Base-by-base conservation (phyloP, 345 rosid genomes). In the Nasturtium officinale region DNA sequence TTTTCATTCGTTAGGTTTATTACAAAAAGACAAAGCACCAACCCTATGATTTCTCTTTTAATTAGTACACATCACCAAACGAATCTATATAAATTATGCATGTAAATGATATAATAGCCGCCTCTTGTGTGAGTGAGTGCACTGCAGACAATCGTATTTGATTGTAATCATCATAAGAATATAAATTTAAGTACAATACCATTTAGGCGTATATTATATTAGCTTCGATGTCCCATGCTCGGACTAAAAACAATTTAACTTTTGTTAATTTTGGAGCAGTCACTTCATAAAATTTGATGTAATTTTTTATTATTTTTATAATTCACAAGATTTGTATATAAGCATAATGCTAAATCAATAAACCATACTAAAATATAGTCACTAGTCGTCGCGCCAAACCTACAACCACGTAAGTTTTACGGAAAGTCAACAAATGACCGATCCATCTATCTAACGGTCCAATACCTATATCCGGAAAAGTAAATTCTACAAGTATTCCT, bases 21-120 rank as follows among this genome's bases (percentile, higher is more conserved):
- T 53, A 68, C 63, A 51, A 51, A 67, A 75, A 43, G 63, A 67
- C 78, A 67, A 60, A 21, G 23, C 69, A 67, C 78, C 74, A 60
- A 75, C 74, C 62, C 57, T 67, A 16, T 60, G 52, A 51, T 67
- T 51, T 43, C 21, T 21, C 21, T 67, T 42, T 48, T 9, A 9
- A 15, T 15, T 11, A 23, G 25, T 23, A 50, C 37, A 48, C 42
- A 37, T 67, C 58, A 67, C 50, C 42, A 67, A 75, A 67, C 74
- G 67, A 50, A 66, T 48, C 61, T 67, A 66, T 48, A 66, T 48
- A 57, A 54, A 23, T 55, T 35, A 73, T 46, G 58, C 71, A 32
- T 51, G 28, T 67, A 28, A 9, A 6, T 25, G 42, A 20, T 50
- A 38, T 29, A 42, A 10, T 42, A 51, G 45, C 23, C 18, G 59